Percentiles rank a stretch among this genome's conserved stretches.
phyloP scores from a whole-genome alignment of 768 basidiomycete species.

The Mycena venus region DNA sequence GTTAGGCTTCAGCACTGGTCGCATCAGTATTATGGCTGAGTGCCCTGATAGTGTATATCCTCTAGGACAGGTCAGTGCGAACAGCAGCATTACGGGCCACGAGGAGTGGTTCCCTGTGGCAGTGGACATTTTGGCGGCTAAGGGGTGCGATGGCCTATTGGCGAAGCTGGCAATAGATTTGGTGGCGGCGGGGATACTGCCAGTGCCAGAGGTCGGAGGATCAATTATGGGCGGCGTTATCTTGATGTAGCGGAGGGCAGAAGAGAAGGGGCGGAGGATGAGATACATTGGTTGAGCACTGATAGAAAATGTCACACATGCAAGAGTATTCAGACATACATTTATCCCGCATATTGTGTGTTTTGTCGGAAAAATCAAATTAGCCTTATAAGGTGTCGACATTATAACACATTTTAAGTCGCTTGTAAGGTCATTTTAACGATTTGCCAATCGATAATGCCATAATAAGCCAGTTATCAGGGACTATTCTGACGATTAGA shows the following conservation, averaged over 20 bases:
- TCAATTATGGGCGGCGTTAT: constrained; percentile 17
- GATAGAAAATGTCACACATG: background rate
- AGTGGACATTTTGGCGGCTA: constrained; percentile 17
- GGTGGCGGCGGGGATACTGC: constrained; percentile 14
- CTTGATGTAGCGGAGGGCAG: constrained; percentile 20
- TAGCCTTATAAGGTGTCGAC: too few species aligned
- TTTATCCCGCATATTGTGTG: too few species aligned
- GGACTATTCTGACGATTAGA: too few species aligned
- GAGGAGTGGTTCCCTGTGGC: constrained; percentile 19
- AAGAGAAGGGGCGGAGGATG: constrained; percentile 13
- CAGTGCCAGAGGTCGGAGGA: constrained; percentile 17
- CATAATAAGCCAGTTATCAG: too few species aligned
- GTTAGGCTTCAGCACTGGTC: constrained; percentile 11
- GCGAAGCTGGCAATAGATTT: constrained; percentile 21
- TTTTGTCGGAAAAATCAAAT: too few species aligned
- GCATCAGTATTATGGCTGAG: constrained; percentile 15
- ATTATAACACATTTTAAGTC: too few species aligned
- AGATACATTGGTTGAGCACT: constrained; percentile 13
- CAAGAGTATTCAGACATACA: background rate
- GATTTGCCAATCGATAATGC: too few species aligned
- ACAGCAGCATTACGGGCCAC: constrained; percentile 20
- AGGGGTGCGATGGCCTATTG: constrained; percentile 21
- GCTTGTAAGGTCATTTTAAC: too few species aligned
- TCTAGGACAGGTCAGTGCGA: constrained; percentile 14
- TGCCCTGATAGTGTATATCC: constrained; percentile 20